Evolutionary conservation across 345 rosid species (phyloP).

Genomic region (Citrus maxima): DNA sequence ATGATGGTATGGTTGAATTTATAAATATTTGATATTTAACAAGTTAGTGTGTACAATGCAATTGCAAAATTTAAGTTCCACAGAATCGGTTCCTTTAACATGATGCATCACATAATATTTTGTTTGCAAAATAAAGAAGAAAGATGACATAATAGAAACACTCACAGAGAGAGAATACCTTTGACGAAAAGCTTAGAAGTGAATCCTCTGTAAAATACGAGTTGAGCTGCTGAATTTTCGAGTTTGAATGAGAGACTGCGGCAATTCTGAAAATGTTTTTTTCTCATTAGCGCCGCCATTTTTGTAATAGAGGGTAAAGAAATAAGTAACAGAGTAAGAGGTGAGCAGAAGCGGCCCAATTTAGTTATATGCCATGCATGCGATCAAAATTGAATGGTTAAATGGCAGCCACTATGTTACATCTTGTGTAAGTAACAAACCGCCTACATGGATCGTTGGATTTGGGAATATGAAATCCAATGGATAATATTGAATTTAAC

Average conservation of each 20-base stretch:
- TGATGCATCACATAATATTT: not conserved
- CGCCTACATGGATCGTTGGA: no score
- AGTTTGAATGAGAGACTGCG: conserved; percentile 2
- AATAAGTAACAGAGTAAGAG: no score
- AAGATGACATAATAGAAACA: no score
- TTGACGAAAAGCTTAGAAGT: conserved; percentile 33
- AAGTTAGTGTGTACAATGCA: not conserved
- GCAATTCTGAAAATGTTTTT: not conserved
- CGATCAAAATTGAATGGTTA: no score
- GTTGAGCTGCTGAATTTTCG: conserved; percentile 4
- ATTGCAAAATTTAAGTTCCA: not conserved
- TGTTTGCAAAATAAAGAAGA: no score
- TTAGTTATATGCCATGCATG: no score
- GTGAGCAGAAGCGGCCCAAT: no score
- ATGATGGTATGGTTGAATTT: not conserved
- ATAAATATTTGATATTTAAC: not conserved
- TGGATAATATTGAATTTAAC: no score
- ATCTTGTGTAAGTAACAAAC: no score
- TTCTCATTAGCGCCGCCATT: conserved; percentile 25
- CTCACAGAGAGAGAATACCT: conserved; percentile 14
- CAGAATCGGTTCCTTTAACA: not conserved
- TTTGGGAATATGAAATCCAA: no score
- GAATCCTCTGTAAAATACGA: conserved; percentile 27
- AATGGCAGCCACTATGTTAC: no score
- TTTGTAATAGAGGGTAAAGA: not conserved